These are phyloP conservation scores for Taphrina betulina DNA, from an alignment of 1,139 yeast genomes.

Conservation along the genomic window DNA sequence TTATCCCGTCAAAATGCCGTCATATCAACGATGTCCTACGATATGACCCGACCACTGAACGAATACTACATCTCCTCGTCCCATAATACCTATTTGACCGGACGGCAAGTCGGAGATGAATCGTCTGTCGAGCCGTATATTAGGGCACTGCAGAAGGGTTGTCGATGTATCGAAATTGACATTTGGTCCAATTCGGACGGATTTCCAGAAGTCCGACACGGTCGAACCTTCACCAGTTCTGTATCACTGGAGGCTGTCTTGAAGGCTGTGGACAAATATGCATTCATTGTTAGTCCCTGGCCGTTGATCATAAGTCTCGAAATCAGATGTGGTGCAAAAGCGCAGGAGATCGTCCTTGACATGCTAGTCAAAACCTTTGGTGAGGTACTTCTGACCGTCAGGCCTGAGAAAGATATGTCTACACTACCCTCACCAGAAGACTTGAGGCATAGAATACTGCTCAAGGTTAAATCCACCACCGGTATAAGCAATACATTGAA, in stretches of 20 bases:
- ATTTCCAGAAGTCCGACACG: conserved; percentile 89
- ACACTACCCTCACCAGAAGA: conserved; percentile 70
- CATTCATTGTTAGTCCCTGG: conserved; percentile 76
- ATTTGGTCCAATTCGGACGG: conserved; percentile 77
- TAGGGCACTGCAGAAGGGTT: conserved; percentile 85
- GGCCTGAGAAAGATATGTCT: conserved; percentile 33
- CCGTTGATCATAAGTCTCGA: conserved; percentile 90
- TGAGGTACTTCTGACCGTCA: conserved; percentile 53
- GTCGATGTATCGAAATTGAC: conserved; percentile 89
- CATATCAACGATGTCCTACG: conserved; percentile 44
- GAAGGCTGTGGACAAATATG: conserved; percentile 71
- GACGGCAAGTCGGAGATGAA: conserved; percentile 87
- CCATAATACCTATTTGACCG: conserved; percentile 87
- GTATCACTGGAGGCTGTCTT: conserved; percentile 70
- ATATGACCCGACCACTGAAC: conserved; percentile 67
- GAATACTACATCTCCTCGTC: conserved; percentile 90
- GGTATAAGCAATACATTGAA: not conserved
- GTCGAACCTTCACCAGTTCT: conserved; percentile 73
- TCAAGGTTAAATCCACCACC: conserved; percentile 58
- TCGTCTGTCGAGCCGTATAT: conserved; percentile 90
- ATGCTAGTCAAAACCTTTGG: conserved; percentile 60
- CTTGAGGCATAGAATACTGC: conserved; percentile 63
- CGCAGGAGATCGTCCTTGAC: conserved; percentile 60
- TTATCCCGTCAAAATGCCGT: conserved; percentile 49
- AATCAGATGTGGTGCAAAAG: conserved; percentile 66